phyloP scores from a whole-genome alignment of 1,139 yeast genomes.

The Yamadazyma oceani region DNA sequence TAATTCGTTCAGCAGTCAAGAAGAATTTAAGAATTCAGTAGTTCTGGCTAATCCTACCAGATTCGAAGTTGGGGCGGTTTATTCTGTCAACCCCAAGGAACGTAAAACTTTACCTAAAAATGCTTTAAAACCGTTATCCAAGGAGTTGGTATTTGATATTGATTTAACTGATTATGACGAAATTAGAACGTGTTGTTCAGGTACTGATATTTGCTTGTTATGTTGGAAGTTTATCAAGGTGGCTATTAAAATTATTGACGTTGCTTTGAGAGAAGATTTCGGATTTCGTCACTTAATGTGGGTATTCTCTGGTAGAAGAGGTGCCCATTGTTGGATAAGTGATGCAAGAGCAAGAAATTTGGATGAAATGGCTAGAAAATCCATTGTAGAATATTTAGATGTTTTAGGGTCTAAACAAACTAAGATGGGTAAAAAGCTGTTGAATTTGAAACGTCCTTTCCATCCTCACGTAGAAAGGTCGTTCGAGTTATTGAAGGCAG shows the following conservation, averaged over 20 bases:
- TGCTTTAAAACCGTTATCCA: constrained; percentile 76
- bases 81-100: constrained; percentile 81
- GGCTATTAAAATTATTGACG: constrained; percentile 74
- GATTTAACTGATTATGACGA: constrained; percentile 97
- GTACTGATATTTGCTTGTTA: constrained; percentile 78
- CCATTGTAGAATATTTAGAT: constrained; percentile 82
- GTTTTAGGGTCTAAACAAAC: constrained; percentile 57
- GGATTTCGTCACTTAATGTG: constrained; percentile 85
- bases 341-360: constrained; percentile 76
- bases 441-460: constrained; percentile 70
- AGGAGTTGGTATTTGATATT: constrained; percentile 93
- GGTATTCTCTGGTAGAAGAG: constrained; percentile 99
- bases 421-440: constrained; percentile 32
- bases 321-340: constrained; percentile 98
- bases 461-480: constrained; percentile 88
- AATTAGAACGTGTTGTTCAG: constrained; percentile 88
- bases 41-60: constrained; percentile 78
- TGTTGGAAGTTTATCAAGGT: constrained; percentile 96
- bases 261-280: constrained; percentile 78
- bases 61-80: constrained; percentile 94
- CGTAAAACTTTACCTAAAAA: constrained; percentile 76
- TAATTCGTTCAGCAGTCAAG: constrained; percentile 65
- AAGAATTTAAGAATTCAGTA: constrained; percentile 77
- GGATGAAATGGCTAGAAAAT: constrained; percentile 71
- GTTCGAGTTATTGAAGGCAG: constrained; percentile 59